Base-by-base conservation (phyloP, 1,284 basidiomycete genomes). In the Sanguinoderma infundibulare region DNA sequence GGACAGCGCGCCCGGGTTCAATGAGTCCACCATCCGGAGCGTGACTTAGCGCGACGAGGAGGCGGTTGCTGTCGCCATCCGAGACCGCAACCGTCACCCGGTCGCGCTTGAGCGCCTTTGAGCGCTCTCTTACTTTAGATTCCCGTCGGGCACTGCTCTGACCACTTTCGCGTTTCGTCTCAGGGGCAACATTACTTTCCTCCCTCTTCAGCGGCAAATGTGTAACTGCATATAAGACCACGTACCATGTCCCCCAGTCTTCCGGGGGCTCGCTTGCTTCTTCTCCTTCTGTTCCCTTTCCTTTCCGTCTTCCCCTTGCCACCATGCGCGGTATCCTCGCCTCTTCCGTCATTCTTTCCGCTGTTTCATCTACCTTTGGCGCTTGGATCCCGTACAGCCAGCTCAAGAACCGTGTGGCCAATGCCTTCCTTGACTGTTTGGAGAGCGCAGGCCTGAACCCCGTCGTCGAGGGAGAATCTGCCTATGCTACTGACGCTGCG, bases 391-490 rank as follows among this genome's bases (percentile, higher is more conserved):
- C 54, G 8, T 32, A 42, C 32, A 44, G 49, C 38, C 28, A 39
- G 8, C 49, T 60, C 49, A 32, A 60, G 34, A 30, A 36, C 49
- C 59, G 59, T 26, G 32, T 10, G 10, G 10, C 28, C 10, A 60
- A 26, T 22, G 24, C 15, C 9, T 49, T 60, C 49, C 34, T 60
- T 10, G 39, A 55, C 28, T 60, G 59, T 15, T 26, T 60, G 3
- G 49, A 56, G 39, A 17, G 20, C 5, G 59, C 59, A 8, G 49
- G 53, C 3, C 40, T 60, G 15, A 49, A 52, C 49, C 53, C 59
- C 34, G 32, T 60, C 40, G 59, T 60, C 24, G 38, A 60, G 49
- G 40, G 54, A 24, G 54, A 60, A 14, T 36, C 59, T 5, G 59
- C 40, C 1, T 60, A 60, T 34, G 40, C 59, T 14, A 47, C 53